Base-by-base conservation (phyloP, 805 yeast species). In the Cephaloascus fragrans region DNA sequence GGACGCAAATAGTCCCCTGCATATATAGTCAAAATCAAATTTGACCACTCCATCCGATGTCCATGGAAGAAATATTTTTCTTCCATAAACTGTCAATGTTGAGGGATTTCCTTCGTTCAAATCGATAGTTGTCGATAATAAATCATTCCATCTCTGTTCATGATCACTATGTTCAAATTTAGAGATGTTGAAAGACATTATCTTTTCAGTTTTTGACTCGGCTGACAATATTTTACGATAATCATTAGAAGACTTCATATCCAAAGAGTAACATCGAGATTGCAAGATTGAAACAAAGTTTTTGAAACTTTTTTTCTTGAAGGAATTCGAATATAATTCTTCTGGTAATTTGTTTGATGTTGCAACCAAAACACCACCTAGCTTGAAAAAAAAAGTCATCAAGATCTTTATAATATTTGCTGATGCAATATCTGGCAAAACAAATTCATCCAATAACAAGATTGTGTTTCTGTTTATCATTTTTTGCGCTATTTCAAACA, bases 311-410 rank as follows among this genome's bases (percentile, higher is more conserved):
- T 66, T 58, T 46, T 71, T 75, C 44, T 75, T 72, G 54, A 81
- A 80, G 41, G 74, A 79, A 10, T 77, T 77, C 3, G 84, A 71
- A 48, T 82, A 82, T 32, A 82, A 62, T 42, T 81, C 83, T 46
- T 81, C 84, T 0, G 89, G 89, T 14, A 81, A 59, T 51, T 83
- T 67, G 47, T 82, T 82, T 3, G 85, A 77, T 2, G 87, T 82
- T 3, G 88, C 86, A 18, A 82, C 80, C 34, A 82, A 55, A 0
- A 82, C 84, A 3, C 89, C 89, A 3, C 89, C 89, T 10, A 82
- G 53, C 47, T 76, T 80, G 62, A 82, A 81, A 57, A 74, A 82
- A 52, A 74, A 79, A 0, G 82, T 76, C 56, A 82, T 79, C 37
- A 82, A 55, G 12, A 78, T 65, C 52, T 77, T 75, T 41, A 82